phyloP scores from a whole-genome alignment of 73 alveolate genomes.

The Effrenium voratum region DNA sequence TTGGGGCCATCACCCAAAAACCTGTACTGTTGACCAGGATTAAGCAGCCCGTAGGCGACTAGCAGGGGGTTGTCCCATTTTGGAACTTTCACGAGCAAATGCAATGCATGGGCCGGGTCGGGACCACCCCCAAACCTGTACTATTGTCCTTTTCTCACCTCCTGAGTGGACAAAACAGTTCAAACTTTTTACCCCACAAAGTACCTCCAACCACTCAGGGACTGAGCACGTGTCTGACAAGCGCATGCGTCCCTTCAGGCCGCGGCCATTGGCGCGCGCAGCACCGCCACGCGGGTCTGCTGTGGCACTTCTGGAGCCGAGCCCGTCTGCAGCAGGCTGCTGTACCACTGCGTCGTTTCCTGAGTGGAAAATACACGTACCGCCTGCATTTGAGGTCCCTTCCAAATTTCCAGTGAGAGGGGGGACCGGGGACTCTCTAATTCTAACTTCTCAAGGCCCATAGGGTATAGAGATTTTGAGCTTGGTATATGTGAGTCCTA shows the following conservation, averaged over 20 bases:
- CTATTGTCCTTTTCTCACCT: neutral
- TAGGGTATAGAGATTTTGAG: no score
- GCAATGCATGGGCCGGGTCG: neutral
- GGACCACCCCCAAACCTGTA: neutral
- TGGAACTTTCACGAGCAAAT: neutral
- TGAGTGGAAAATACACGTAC: neutral
- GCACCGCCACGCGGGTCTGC: neutral
- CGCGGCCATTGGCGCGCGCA: conserved; percentile 62
- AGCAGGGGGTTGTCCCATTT: neutral
- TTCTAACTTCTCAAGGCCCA: no score
- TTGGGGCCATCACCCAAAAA: no score
- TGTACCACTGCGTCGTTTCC: conserved; percentile 94
- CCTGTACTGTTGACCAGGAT: no score
- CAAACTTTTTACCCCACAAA: neutral
- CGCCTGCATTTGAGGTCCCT: neutral
- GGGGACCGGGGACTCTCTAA: no score
- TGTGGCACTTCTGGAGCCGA: neutral
- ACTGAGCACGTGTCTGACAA: neutral
- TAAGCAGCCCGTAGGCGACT: no score
- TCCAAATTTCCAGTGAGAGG: no score
- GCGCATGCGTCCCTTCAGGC: neutral
- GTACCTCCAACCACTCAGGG: neutral
- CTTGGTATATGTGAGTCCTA: no score
- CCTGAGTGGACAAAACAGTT: neutral
- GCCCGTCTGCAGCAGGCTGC: conserved; percentile 80